Conservation (phyloP, 306 rosid species). For the Rubus parviflorus region DNA sequence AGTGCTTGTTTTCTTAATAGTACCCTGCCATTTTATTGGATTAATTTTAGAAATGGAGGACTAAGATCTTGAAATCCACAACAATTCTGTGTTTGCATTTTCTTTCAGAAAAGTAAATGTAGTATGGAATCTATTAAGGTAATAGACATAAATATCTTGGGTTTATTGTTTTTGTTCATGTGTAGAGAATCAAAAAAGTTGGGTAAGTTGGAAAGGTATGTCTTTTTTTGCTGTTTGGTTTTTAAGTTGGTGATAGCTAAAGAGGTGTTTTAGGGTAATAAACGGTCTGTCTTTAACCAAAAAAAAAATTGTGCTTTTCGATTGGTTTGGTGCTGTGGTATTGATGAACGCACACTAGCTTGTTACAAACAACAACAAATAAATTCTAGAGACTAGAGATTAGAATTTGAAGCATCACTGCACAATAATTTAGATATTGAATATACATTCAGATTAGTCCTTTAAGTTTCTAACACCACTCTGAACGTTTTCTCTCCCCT, state of each 20-base stretch:
- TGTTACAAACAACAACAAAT: too few species aligned
- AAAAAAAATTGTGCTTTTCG: not conserved
- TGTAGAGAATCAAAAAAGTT: not conserved
- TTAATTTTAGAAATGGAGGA: too few species aligned
- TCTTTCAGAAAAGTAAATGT: too few species aligned
- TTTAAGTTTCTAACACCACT: not conserved
- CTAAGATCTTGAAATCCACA: not conserved
- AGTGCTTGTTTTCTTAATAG: too few species aligned
- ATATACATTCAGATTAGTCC: not conserved
- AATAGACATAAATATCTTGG: not conserved
- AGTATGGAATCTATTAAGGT: too few species aligned
- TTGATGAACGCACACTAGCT: not conserved
- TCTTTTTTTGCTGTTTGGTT: not conserved
- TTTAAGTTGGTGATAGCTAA: not conserved
- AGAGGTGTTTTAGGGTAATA: not conserved
- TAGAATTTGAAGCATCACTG: too few species aligned
- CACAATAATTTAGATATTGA: not conserved
- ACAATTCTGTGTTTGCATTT: not conserved
- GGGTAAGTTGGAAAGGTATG: not conserved
- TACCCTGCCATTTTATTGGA: too few species aligned
- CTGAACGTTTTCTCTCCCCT: not conserved
- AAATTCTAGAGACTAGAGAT: too few species aligned
- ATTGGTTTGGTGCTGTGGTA: not conserved
- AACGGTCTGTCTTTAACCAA: not conserved
- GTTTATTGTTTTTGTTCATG: not conserved